These are phyloP conservation scores for Sporothrix luriei DNA, from an alignment of 2,329 filamentous ascomycete species.

Conservation along the genomic window DNA sequence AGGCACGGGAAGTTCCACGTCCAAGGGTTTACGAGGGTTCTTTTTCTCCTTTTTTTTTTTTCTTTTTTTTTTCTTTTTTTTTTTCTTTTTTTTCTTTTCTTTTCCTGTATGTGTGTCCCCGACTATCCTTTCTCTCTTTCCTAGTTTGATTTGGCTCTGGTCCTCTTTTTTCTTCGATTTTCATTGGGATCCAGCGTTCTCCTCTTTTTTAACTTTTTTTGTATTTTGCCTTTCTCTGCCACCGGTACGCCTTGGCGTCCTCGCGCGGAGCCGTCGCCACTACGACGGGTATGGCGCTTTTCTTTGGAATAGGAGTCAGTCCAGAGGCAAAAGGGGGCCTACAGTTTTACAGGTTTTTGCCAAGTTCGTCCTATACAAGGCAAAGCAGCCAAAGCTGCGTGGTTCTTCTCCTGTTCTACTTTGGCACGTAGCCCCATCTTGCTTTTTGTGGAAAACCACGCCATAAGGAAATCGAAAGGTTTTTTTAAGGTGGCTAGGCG, in stretches of 20 bases:
- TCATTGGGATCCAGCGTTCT: too few relatives aligned
- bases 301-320: too few relatives aligned
- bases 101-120: too few relatives aligned
- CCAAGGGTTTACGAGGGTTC: not conserved
- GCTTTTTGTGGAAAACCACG: conserved; percentile 21
- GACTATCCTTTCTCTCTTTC: not conserved
- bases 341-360: not conserved
- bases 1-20: not conserved
- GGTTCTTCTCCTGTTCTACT: not conserved
- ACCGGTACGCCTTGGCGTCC: not conserved
- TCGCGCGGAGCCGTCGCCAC: too few relatives aligned
- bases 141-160: not conserved
- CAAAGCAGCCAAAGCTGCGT: not conserved
- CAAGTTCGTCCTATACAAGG: not conserved
- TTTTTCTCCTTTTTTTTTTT: not conserved
- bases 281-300: too few relatives aligned
- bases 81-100: not conserved
- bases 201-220: conserved; percentile 9
- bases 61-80: not conserved
- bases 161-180: conserved; percentile 4
- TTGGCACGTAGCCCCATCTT: not conserved
- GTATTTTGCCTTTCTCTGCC: too few relatives aligned
- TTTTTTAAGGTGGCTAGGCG: not conserved
- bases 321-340: not conserved
- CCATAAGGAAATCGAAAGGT: conserved; percentile 3